Evolutionary conservation across 2,329 filamentous ascomycete species (phyloP).

Genomic region (Hymenoscyphus infarciens): DNA sequence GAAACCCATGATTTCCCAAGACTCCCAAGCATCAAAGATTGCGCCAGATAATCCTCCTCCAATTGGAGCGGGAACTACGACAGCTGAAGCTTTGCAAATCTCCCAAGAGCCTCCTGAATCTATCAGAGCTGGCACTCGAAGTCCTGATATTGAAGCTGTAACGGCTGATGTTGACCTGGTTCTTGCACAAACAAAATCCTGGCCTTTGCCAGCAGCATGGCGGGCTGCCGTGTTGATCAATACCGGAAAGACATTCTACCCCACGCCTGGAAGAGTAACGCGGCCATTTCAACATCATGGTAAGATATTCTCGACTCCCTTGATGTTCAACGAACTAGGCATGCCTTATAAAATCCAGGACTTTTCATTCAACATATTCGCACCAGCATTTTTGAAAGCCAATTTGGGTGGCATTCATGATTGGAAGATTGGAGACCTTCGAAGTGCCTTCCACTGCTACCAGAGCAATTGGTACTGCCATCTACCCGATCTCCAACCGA

Average conservation of each 20-base stretch:
- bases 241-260: conserved; percentile 3
- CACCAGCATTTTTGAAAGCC: conserved; percentile 6
- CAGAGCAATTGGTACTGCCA: conserved; percentile 9
- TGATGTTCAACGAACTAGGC: conserved; percentile 7
- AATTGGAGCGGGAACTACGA: neutral
- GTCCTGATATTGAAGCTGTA: neutral
- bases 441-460: conserved; percentile 10
- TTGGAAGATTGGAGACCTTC: conserved; percentile 3
- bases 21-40: neutral
- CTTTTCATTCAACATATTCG: conserved; percentile 14
- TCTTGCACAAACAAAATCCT: neutral
- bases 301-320: neutral
- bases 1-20: neutral
- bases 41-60: neutral
- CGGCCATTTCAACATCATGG: neutral
- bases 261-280: conserved; percentile 3
- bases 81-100: neutral
- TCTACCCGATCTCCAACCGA: neutral
- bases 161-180: neutral
- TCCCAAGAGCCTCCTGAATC: neutral
- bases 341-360: conserved; percentile 14
- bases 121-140: neutral
- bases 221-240: neutral
- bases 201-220: neutral
- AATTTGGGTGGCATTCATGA: neutral